Conservation (phyloP, 2,329 filamentous ascomycete genomes). For the Setomelanomma holmii region DNA sequence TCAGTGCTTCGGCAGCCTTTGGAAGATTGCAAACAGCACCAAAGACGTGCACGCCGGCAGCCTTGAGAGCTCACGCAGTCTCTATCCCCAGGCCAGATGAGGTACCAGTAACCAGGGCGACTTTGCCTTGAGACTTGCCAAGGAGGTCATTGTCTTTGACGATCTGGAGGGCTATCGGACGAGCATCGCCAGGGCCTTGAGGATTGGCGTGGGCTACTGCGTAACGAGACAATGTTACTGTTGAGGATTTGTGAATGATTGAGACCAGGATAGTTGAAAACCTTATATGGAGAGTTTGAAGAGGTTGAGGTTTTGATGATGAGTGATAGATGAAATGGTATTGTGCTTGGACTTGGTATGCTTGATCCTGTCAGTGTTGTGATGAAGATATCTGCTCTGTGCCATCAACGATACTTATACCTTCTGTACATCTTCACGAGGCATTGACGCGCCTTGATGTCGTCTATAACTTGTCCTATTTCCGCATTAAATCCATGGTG, state of each 20-base stretch:
- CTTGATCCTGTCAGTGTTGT: too few species aligned
- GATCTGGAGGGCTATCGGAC: conserved; percentile 52
- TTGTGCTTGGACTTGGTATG: too few species aligned
- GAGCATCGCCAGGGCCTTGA: conserved; percentile 47
- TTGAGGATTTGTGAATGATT: too few species aligned
- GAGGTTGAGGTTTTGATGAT: not conserved
- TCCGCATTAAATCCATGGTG: not conserved
- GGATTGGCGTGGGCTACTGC: not conserved
- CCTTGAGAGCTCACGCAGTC: conserved; percentile 48
- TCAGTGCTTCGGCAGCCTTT: conserved; percentile 40
- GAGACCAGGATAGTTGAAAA: too few species aligned
- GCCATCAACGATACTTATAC: not conserved
- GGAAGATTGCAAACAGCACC: conserved; percentile 54
- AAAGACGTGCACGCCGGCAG: conserved; percentile 54
- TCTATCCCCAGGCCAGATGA: conserved; percentile 35
- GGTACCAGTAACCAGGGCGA: conserved; percentile 31
- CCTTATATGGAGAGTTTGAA: too few species aligned
- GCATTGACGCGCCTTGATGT: not conserved
- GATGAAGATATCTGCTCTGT: too few species aligned
- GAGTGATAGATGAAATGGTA: not conserved
- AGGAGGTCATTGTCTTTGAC: conserved; percentile 47
- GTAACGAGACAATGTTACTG: not conserved
- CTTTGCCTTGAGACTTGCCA: conserved; percentile 36
- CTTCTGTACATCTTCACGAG: not conserved
- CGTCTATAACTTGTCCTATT: not conserved